Conservation (phyloP, 371 early-diverging fungal species). For the Batkoa obscura region DNA sequence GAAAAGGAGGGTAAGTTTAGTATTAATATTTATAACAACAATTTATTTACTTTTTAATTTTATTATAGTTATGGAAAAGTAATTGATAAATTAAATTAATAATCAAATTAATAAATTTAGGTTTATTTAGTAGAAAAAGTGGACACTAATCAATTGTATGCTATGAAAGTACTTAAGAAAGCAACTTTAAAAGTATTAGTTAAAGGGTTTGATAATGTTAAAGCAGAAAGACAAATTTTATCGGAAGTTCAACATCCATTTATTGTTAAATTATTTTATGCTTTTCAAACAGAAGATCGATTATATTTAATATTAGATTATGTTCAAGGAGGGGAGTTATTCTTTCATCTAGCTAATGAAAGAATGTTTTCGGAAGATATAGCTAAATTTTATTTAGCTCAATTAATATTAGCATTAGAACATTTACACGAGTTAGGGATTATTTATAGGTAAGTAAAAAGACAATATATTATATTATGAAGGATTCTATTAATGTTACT, state of each 20-base stretch:
- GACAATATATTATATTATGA: no score
- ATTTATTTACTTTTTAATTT: not conserved
- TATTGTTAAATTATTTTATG: constrained; percentile 87
- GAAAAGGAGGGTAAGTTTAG: not conserved
- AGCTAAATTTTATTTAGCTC: constrained; percentile 69
- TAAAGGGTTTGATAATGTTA: constrained; percentile 46
- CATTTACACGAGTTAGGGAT: constrained; percentile 74
- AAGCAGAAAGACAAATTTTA: constrained; percentile 53
- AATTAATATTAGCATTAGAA: constrained; percentile 68
- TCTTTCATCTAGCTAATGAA: constrained; percentile 71
- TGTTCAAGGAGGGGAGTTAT: constrained; percentile 97
- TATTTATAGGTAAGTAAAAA: constrained; percentile 38
- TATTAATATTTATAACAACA: no score
- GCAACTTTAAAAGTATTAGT: constrained; percentile 54
- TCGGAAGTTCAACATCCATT: constrained; percentile 59
- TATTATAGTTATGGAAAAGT: not conserved
- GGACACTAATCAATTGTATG: constrained; percentile 37
- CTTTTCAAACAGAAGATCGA: constrained; percentile 72
- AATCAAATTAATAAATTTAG: constrained; percentile 12
- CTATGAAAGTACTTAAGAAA: constrained; percentile 88
- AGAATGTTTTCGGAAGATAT: constrained; percentile 59
- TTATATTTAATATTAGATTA: constrained; percentile 92
- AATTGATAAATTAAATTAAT: not conserved
- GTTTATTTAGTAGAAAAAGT: constrained; percentile 60
- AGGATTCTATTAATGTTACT: not conserved